Evolutionary conservation across 106 monocot genomes (phyloP), one percentile per base, ranked within the genome.

Genomic region (Agapanthus africanus): DNA sequence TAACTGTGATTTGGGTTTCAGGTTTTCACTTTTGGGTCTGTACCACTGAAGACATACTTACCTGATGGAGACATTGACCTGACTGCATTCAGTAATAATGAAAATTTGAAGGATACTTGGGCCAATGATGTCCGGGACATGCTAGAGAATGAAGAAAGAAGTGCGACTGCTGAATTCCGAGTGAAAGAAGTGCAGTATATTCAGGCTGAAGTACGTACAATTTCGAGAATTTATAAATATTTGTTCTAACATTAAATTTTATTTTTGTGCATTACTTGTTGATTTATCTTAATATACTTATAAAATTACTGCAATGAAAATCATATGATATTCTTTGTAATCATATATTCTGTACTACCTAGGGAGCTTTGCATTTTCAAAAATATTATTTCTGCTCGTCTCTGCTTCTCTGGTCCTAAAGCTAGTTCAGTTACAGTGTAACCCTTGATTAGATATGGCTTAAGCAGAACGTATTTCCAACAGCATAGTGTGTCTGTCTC

Each of bases 1-100:
- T 73, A 73, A 64, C 50, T 36, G n/a, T 37, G 9, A 37, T 37
- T 41, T 62, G 47, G 16, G n/a, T 74, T 78, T 69, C 79, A 95
- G 94, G 94, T 95, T 57, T 95, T 79, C 71, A 90, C 91, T 32
- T 95, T 95, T 86, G 94, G 94, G 18, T 95, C 94, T 46, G 94
- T 95, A 51, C 94, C 94, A 70, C 81, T 95, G 31, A 95, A 95
- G 85, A 95, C 94, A 59, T 95, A 95, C 72, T 75, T 95, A 66
- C 94, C 91, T 54, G 94, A 95, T 91, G 94, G 94, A 71, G 94
- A 95, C 54, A 95, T 95, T 79, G 94, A 95, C 57, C 70, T 91
- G 67, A 83, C 94, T 73, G 88, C 85, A 75, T 81, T 80, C 67
- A 95, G 87, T 59, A 51, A 78, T 44, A 83, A 80, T 82, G 77